phyloP scores from a whole-genome alignment of 345 rosid species.

The Kandelia obovata region DNA sequence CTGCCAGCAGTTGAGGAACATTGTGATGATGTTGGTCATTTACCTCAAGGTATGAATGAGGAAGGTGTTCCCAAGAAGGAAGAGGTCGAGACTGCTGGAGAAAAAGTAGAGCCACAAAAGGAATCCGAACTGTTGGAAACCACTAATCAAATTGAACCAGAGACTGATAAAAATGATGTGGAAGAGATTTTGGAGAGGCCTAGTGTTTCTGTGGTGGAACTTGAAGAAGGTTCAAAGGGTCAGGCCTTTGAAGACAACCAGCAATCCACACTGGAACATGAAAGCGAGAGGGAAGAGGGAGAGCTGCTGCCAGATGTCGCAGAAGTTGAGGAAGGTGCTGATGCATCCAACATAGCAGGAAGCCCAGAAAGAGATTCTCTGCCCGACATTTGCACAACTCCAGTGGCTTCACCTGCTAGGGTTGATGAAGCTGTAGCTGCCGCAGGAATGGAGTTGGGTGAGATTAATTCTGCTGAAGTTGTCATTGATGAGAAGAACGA shows the following conservation, averaged over 20 bases:
- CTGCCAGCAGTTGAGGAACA: conserved; percentile 46
- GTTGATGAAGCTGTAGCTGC: conserved; percentile 37
- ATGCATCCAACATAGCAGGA: conserved; percentile 36
- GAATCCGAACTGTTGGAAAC: conserved; percentile 43
- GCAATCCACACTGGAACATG: conserved; percentile 40
- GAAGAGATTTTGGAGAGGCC: conserved; percentile 55
- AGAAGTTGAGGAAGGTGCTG: conserved; percentile 53
- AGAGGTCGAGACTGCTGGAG: conserved; percentile 50
- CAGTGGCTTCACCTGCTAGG: conserved; percentile 60
- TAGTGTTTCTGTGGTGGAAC: conserved; percentile 33
- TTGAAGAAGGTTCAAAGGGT: conserved; percentile 49
- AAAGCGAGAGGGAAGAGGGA: conserved; percentile 86
- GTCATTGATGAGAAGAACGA: conserved; percentile 59
- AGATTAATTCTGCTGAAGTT: conserved; percentile 38
- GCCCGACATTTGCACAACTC: conserved; percentile 45
- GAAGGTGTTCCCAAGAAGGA: conserved; percentile 53
- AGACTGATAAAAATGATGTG: conserved; percentile 31
- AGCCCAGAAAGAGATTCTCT: conserved; percentile 55
- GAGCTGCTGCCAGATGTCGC: conserved; percentile 60
- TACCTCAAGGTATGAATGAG: conserved; percentile 33
- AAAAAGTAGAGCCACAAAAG: conserved; percentile 44
- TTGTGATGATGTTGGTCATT: conserved; percentile 39
- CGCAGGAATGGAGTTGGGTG: conserved; percentile 37
- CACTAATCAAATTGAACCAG: conserved; percentile 36
- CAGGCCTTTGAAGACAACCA: conserved; percentile 49